Conservation (phyloP, 1,284 basidiomycete genomes). For the Agaricales sp. region DNA sequence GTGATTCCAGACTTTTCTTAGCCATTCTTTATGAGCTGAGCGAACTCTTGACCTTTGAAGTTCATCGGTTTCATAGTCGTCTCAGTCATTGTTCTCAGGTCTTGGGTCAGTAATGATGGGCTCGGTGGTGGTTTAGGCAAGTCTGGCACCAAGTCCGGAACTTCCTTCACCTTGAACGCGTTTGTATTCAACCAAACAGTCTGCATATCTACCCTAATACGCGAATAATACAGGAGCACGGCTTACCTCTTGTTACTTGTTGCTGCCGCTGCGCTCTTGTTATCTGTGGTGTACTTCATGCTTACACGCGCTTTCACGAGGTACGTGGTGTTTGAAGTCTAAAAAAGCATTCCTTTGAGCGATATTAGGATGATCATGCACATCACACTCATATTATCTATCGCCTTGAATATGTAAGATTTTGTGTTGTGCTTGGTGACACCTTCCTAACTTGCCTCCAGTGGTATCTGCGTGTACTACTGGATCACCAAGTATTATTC, state of each 20-base stretch:
- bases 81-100: slow-evolving; percentile 52
- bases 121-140: slow-evolving; percentile 57
- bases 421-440: slow-evolving; percentile 2
- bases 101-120: slow-evolving; percentile 56
- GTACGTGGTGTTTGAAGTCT: slow-evolving; percentile 37
- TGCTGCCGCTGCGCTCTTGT: slow-evolving; percentile 47
- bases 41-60: slow-evolving; percentile 20
- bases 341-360: slow-evolving; percentile 46
- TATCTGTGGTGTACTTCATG: slow-evolving; percentile 60
- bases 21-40: not conserved
- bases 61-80: slow-evolving; percentile 59
- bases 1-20: slow-evolving; percentile 19
- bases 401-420: slow-evolving; percentile 63
- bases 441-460: slow-evolving; percentile 15
- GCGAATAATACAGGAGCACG: slow-evolving; percentile 39
- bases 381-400: slow-evolving; percentile 64
- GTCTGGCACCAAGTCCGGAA: slow-evolving; percentile 30
- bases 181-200: slow-evolving; percentile 18
- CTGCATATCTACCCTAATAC: not conserved
- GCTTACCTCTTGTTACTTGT: slow-evolving; percentile 59
- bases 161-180: slow-evolving; percentile 48
- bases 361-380: slow-evolving; percentile 75
- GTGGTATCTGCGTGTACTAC: slow-evolving; percentile 62
- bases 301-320: slow-evolving; percentile 32
- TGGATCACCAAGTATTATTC: slow-evolving; percentile 72